phyloP scores from a whole-genome alignment of 768 basidiomycete species.

The Pleurotus tuoliensis region DNA sequence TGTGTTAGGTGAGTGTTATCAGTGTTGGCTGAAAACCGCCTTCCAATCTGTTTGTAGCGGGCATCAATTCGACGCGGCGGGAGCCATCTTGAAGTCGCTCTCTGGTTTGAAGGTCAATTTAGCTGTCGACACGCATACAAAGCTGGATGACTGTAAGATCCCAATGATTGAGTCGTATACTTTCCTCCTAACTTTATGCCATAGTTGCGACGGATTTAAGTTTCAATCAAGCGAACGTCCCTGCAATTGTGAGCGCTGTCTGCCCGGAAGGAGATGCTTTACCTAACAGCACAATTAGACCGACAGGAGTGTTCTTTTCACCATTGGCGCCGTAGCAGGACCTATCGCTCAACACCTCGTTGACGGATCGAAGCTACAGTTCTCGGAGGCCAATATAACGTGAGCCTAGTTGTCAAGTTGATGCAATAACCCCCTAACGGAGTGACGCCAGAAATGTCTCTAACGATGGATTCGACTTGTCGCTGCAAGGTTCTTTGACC shows the following conservation, averaged over 20 bases:
- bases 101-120: constrained; percentile 58
- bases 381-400: constrained; percentile 58
- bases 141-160: constrained; percentile 63
- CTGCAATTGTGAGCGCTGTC: constrained; percentile 40
- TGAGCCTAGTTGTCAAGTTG: constrained; percentile 18
- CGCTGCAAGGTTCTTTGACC: constrained; percentile 55
- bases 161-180: not conserved
- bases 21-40: not conserved
- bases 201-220: constrained; percentile 51
- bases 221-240: constrained; percentile 55
- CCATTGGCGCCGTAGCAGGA: constrained; percentile 69
- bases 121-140: constrained; percentile 46
- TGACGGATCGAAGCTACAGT: constrained; percentile 48
- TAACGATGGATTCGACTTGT: constrained; percentile 59
- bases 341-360: constrained; percentile 66
- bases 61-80: constrained; percentile 56
- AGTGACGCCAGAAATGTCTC: constrained; percentile 40
- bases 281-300: constrained; percentile 32
- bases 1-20: constrained; percentile 48
- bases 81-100: constrained; percentile 61
- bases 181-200: not conserved
- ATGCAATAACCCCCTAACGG: not conserved
- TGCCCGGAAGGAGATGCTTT: too few relatives aligned
- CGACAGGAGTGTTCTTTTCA: constrained; percentile 57
- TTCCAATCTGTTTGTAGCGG: constrained; percentile 38